These are phyloP conservation scores for Penicillium rolfsii DNA, from an alignment of 2,329 filamentous ascomycete genomes.

Conservation along the genomic window DNA sequence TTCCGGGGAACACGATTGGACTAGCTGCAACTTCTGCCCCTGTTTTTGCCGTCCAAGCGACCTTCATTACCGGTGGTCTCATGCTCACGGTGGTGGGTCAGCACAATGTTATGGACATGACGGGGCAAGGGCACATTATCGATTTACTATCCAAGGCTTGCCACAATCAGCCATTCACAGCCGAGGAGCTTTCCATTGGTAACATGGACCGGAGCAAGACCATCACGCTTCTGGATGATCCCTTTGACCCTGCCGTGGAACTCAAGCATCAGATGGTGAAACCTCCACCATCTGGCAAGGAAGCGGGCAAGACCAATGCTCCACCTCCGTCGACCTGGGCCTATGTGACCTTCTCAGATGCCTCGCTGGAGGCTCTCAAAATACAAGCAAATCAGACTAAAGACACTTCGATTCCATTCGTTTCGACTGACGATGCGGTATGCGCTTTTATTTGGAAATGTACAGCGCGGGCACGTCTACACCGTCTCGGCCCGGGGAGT, in stretches of 20 bases:
- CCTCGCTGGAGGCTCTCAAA: constrained; percentile 18
- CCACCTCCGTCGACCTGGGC: constrained; percentile 13
- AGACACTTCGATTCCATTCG: constrained; percentile 34
- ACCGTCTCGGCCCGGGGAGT: constrained; percentile 34
- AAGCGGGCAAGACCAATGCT: not conserved
- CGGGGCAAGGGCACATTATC: constrained; percentile 54
- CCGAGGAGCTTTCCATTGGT: constrained; percentile 49
- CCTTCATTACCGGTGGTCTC: constrained; percentile 54
- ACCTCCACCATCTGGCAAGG: constrained; percentile 19
- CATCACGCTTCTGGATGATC: constrained; percentile 47
- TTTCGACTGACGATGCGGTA: constrained; percentile 60
- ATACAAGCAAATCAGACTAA: constrained; percentile 14
- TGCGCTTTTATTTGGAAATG: constrained; percentile 57
- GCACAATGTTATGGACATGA: constrained; percentile 58
- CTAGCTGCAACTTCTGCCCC: constrained; percentile 31
- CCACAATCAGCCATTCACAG: constrained; percentile 47
- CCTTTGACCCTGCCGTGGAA: constrained; percentile 42
- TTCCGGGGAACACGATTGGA: constrained; percentile 38
- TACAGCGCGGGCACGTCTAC: constrained; percentile 46
- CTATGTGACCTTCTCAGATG: constrained; percentile 19
- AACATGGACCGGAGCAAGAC: constrained; percentile 46
- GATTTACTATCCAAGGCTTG: constrained; percentile 54
- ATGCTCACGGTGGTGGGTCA: constrained; percentile 54
- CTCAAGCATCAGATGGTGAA: constrained; percentile 40
- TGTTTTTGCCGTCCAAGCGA: constrained; percentile 55